phyloP scores from a whole-genome alignment of 306 rosid species.

The Canavalia ensiformis region DNA sequence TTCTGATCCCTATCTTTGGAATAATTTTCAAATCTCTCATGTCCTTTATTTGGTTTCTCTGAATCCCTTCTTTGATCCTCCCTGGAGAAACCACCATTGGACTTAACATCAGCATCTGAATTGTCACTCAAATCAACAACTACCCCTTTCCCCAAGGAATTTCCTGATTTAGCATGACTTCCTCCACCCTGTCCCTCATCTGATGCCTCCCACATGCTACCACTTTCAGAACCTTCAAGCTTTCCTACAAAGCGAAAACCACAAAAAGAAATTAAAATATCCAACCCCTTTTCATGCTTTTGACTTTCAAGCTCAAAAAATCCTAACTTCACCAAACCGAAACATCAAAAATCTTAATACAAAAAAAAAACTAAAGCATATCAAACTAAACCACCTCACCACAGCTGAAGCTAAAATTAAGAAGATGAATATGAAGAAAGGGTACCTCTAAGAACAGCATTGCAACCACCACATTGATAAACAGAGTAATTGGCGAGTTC shows the following conservation, averaged over 20 bases:
- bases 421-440: conserved; percentile 39
- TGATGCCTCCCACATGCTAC: conserved; percentile 63
- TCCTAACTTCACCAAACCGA: conserved; percentile 13
- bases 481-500: conserved; percentile 89
- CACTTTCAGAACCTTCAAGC: conserved; percentile 65
- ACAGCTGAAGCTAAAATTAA: not conserved
- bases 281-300: conserved; percentile 40
- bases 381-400: conserved; percentile 2
- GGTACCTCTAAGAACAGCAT: conserved; percentile 88
- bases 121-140: conserved; percentile 60
- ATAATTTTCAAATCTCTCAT: conserved; percentile 51
- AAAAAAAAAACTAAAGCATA: conserved; percentile 6
- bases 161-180: conserved; percentile 57
- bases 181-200: conserved; percentile 71
- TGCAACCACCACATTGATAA: conserved; percentile 96
- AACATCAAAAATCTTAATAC: not conserved
- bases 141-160: conserved; percentile 61
- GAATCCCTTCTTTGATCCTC: conserved; percentile 56
- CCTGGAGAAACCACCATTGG: conserved; percentile 50
- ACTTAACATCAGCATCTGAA: conserved; percentile 68
- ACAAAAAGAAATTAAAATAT: conserved; percentile 42
- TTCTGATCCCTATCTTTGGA: conserved; percentile 49
- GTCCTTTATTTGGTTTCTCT: conserved; percentile 53
- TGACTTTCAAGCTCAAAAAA: conserved; percentile 8
- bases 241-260: conserved; percentile 68